phyloP scores from a whole-genome alignment of 441 rosid genomes.

The Eruca vesicaria region DNA sequence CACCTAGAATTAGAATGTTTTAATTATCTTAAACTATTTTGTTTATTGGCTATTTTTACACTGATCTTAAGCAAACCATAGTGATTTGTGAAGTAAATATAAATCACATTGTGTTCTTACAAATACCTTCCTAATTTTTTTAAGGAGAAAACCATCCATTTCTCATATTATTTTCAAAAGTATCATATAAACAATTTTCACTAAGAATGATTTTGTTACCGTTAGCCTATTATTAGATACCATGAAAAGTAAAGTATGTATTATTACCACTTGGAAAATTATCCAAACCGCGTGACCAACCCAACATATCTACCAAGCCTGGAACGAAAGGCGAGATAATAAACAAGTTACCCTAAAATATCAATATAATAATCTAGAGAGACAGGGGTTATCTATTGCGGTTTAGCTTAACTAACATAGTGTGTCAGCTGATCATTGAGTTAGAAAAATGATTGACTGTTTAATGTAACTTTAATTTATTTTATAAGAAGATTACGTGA shows the following conservation, averaged over 20 bases:
- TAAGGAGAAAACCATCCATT: background rate
- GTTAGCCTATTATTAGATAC: background rate
- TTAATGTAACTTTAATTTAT: background rate
- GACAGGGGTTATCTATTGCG: background rate
- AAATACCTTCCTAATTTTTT: background rate
- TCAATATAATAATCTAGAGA: background rate
- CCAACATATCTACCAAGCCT: conserved; percentile 35
- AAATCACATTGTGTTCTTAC: background rate
- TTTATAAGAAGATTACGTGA: background rate
- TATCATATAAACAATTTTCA: background rate
- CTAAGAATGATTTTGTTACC: background rate
- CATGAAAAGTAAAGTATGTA: background rate
- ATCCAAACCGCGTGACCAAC: conserved; percentile 48
- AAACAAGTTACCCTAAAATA: background rate
- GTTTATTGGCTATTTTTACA: background rate
- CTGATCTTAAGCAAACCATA: background rate
- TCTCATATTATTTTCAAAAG: background rate
- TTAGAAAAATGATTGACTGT: background rate
- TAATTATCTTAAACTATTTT: background rate
- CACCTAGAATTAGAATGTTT: background rate
- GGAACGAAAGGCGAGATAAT: background rate
- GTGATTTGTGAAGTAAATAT: background rate
- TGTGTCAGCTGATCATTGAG: background rate
- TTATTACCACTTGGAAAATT: background rate
- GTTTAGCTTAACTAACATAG: background rate